Percentiles rank a stretch among this genome's conserved stretches.
phyloP scores from a whole-genome alignment of 371 early-diverging fungal species.

The Mortierella sp. region DNA sequence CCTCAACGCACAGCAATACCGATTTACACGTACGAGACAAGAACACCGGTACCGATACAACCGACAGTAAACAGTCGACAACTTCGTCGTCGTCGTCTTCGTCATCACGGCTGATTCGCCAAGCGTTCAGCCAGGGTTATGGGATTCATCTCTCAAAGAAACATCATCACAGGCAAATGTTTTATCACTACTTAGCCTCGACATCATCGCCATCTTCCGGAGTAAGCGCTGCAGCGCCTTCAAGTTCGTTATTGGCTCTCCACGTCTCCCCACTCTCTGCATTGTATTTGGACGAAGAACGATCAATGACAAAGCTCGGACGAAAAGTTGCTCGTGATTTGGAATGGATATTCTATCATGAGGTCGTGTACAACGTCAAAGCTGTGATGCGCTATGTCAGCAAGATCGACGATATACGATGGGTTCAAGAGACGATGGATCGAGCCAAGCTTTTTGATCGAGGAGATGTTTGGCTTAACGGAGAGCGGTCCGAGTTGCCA shows the following conservation, averaged over 20 bases:
- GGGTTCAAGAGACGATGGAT: constrained; percentile 47
- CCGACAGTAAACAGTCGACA: constrained; percentile 27
- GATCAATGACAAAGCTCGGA: constrained; percentile 53
- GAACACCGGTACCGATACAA: not conserved
- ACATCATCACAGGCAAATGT: constrained; percentile 69
- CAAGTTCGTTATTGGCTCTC: constrained; percentile 67
- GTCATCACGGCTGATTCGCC: constrained; percentile 66
- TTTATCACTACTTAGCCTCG: constrained; percentile 77
- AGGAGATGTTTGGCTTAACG: constrained; percentile 35
- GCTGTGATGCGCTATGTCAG: constrained; percentile 76
- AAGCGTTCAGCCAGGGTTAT: constrained; percentile 78
- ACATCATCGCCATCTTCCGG: constrained; percentile 32
- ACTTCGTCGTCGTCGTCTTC: constrained; percentile 23
- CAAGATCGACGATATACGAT: constrained; percentile 59
- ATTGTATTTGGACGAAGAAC: constrained; percentile 60
- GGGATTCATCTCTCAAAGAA: constrained; percentile 82
- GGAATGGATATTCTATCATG: constrained; percentile 86
- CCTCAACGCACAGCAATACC: constrained; percentile 7
- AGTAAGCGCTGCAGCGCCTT: not conserved
- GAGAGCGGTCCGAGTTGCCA: constrained; percentile 27
- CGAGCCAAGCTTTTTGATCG: constrained; percentile 41
- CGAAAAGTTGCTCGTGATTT: constrained; percentile 56
- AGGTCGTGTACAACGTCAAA: constrained; percentile 71
- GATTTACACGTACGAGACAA: not conserved
- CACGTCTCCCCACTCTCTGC: constrained; percentile 74